Base-by-base conservation (phyloP, 768 basidiomycete genomes). In the Macrolepiota fuliginosa region DNA sequence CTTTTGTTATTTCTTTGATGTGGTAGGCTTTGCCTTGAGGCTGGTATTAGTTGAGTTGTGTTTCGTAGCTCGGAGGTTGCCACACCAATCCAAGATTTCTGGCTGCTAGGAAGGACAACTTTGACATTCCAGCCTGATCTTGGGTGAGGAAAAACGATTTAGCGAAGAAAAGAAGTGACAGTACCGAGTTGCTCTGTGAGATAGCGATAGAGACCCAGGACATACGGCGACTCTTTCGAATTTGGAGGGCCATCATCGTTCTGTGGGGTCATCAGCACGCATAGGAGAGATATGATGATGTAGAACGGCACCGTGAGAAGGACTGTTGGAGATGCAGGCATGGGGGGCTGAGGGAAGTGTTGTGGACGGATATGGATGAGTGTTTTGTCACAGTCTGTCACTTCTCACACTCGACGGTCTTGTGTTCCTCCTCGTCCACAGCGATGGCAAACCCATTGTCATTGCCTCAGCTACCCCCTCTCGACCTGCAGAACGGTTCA, bases 1-100 rank as follows among this genome's bases (percentile, higher is more conserved):
- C 92, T 59, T 76, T 79, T 10, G 87, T 85, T 42, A 85, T 77
- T 65, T 93, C 89, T 46, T 83, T 87, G 70, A 93, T 90, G 52
- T 90, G 88, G 70, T 85, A 92, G 27, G 92, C 88, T 69, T 90
- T 91, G 49, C 92, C 91, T 92, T 65, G 60, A 36, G 58, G 63
- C 24, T 32, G 35, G 6, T 19, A 15, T 24, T 22, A 24, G 47
- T 12, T 49, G 47, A 27, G 47, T 24, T 45, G 52, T 29, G 51
- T 45, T 35, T n/a, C 32, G 27, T 19, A 39, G 47, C 42, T 32
- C 25, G 27, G 27, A 36, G 60, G 29, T 22, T 49, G 42, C 69
- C 79, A 56, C 62, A 90, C 92, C 92, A 36, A 94, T 92, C 92
- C 92, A 94, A 39, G 90, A 91, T 71, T 91, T 92, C 70, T 94